These are phyloP conservation scores for Melocanna baccifera DNA, from an alignment of 176 grass and related monocot genomes.

Conservation along the genomic window DNA sequence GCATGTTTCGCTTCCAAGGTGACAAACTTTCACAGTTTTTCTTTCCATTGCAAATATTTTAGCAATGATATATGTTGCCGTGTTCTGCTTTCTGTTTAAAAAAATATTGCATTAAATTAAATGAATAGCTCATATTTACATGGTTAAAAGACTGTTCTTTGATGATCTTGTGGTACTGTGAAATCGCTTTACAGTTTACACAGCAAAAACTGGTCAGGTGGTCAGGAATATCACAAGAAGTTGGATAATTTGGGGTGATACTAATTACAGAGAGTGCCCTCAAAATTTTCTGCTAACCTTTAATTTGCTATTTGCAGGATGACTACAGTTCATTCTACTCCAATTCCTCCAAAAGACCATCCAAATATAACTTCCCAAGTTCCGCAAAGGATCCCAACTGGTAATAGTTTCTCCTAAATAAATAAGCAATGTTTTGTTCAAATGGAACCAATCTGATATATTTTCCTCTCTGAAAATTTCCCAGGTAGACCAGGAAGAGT, in stretches of 20 bases:
- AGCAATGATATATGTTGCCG: not conserved
- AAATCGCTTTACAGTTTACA: constrained; percentile 7
- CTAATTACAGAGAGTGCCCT: not conserved
- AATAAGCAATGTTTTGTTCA: not conserved
- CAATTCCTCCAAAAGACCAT: constrained; percentile 51
- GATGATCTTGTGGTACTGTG: constrained; percentile 17
- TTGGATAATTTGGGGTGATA: constrained; percentile 12
- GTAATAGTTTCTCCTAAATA: constrained; percentile 45
- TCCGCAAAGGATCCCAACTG: constrained; percentile 74
- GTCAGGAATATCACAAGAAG: not conserved
- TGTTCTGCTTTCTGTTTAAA: constrained; percentile 2
- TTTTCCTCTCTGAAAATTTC: constrained; percentile 9
- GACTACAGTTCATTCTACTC: constrained; percentile 66
- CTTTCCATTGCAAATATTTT: not conserved
- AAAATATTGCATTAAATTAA: not conserved
- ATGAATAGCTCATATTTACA: not conserved
- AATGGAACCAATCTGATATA: not conserved
- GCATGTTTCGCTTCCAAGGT: constrained; percentile 98
- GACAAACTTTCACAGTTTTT: not conserved
- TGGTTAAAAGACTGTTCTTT: constrained; percentile 14
- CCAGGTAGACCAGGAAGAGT: constrained; percentile 81
- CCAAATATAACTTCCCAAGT: constrained; percentile 34
- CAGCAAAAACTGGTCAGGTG: not conserved
- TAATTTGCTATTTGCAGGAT: constrained; percentile 47
- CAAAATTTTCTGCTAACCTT: constrained; percentile 17